Conservation (phyloP, 2,329 filamentous ascomycete genomes). For the Paraphoma sp. region DNA sequence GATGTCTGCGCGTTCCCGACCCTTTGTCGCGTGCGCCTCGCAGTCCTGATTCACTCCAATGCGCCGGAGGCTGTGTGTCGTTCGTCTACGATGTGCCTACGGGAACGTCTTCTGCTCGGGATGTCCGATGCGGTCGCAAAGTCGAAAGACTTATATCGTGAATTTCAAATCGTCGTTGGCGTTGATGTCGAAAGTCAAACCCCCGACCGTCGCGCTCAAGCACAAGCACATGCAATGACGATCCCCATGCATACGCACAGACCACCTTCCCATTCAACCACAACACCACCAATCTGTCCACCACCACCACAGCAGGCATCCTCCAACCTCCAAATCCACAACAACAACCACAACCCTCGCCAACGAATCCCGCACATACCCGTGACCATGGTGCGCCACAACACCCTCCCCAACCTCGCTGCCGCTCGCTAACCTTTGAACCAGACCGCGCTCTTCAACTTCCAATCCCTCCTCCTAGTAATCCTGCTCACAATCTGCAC, state of each 20-base stretch:
- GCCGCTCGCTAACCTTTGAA: background rate
- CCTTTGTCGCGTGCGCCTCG: too few species aligned
- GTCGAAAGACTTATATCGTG: too few species aligned
- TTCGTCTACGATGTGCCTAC: background rate
- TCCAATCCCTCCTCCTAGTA: conserved; percentile 93
- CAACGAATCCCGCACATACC: background rate
- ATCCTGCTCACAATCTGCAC: conserved; percentile 96
- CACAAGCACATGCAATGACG: conserved; percentile 12
- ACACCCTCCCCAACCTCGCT: too few species aligned
- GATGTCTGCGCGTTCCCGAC: background rate
- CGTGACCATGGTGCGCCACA: conserved; percentile 16
- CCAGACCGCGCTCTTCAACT: conserved; percentile 97
- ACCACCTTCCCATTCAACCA: background rate
- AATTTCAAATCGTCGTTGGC: background rate
- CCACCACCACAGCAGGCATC: background rate
- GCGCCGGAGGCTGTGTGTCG: background rate
- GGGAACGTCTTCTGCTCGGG: background rate
- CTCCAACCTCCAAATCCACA: background rate
- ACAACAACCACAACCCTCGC: background rate
- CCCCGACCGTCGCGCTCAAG: background rate
- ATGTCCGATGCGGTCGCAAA: background rate
- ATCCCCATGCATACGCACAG: conserved; percentile 17
- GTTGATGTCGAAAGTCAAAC: background rate
- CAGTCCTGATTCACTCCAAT: background rate
- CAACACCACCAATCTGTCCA: background rate